A percentile compares a stretch with the other conserved stretches of the same genome.
These are phyloP conservation scores for Scytalidium lignicola DNA, from an alignment of 2,329 filamentous ascomycete species.

Conservation along the genomic window DNA sequence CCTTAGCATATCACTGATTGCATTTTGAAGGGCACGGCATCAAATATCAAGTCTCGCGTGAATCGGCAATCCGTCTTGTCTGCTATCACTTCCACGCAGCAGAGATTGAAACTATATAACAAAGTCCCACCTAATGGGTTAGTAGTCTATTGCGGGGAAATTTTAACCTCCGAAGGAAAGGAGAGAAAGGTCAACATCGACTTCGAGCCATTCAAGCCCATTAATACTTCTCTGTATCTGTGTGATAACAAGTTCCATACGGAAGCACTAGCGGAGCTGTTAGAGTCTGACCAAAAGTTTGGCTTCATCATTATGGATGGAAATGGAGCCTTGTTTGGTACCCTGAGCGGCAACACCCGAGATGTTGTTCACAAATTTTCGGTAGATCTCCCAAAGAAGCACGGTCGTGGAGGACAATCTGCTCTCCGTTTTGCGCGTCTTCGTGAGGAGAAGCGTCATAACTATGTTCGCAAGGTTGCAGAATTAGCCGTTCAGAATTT, in stretches of 20 bases:
- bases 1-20: conserved; percentile 10
- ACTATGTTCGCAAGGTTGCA: conserved; percentile 98
- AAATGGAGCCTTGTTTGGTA: conserved; percentile 96
- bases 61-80: conserved; percentile 97
- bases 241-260: conserved; percentile 99
- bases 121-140: conserved; percentile 97
- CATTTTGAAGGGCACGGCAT: conserved; percentile 74
- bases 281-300: conserved; percentile 98
- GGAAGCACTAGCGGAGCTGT: conserved; percentile 90
- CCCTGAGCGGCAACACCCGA: conserved; percentile 92
- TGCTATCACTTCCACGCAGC: conserved; percentile 97
- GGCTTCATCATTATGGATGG: conserved; percentile 99
- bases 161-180: conserved; percentile 96
- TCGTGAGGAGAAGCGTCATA: conserved; percentile 98
- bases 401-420: conserved; percentile 99
- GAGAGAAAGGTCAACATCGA: conserved; percentile 99
- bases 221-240: conserved; percentile 98
- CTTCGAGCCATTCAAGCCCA: conserved; percentile 99
- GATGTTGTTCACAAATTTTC: conserved; percentile 98
- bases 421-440: conserved; percentile 99
- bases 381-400: conserved; percentile 98
- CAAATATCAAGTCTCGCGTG: conserved; percentile 99
- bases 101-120: conserved; percentile 97
- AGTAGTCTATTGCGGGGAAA: conserved; percentile 99
- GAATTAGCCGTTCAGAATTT: conserved; percentile 98